phyloP scores from a whole-genome alignment of 805 yeast species.

The Metschnikowia lachancei region DNA sequence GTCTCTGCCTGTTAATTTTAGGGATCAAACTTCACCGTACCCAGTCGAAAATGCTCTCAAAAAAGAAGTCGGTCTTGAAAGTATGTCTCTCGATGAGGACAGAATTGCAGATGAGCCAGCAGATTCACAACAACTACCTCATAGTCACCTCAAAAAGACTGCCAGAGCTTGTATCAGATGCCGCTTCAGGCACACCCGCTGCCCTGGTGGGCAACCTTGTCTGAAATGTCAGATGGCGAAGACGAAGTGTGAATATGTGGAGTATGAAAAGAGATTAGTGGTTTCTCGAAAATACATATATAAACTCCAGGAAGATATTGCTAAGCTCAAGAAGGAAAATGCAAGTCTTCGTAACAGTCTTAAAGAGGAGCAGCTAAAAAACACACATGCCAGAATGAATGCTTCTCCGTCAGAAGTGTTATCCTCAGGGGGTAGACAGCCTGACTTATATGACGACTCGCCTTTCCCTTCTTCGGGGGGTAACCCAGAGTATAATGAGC shows the following conservation, averaged over 20 bases:
- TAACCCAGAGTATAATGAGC: slow-evolving; percentile 5
- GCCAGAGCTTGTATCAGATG: slow-evolving; percentile 61
- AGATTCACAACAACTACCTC: slow-evolving; percentile 3
- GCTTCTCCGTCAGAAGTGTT: slow-evolving; percentile 1
- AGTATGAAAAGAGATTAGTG: slow-evolving; percentile 68
- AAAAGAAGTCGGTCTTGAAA: slow-evolving; percentile 3
- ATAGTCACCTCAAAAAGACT: slow-evolving; percentile 28
- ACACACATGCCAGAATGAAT: background rate
- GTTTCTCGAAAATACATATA: slow-evolving; percentile 69
- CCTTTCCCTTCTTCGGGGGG: slow-evolving; percentile 7
- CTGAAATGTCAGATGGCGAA: slow-evolving; percentile 55
- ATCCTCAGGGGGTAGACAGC: background rate
- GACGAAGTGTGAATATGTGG: slow-evolving; percentile 65
- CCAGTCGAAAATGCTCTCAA: slow-evolving; percentile 1
- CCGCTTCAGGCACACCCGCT: slow-evolving; percentile 67
- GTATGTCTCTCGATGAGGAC: slow-evolving; percentile 9
- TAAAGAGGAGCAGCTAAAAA: slow-evolving; percentile 28
- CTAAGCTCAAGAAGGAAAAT: slow-evolving; percentile 63
- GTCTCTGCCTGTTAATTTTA: background rate
- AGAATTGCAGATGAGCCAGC: slow-evolving; percentile 3
- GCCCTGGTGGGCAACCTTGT: slow-evolving; percentile 79
- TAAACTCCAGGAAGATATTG: slow-evolving; percentile 65
- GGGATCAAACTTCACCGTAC: background rate
- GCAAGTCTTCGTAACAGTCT: slow-evolving; percentile 49
- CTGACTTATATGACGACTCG: slow-evolving; percentile 4